Evolutionary conservation across 345 rosid genomes (phyloP).

Genomic region (Populus ilicifolia): DNA sequence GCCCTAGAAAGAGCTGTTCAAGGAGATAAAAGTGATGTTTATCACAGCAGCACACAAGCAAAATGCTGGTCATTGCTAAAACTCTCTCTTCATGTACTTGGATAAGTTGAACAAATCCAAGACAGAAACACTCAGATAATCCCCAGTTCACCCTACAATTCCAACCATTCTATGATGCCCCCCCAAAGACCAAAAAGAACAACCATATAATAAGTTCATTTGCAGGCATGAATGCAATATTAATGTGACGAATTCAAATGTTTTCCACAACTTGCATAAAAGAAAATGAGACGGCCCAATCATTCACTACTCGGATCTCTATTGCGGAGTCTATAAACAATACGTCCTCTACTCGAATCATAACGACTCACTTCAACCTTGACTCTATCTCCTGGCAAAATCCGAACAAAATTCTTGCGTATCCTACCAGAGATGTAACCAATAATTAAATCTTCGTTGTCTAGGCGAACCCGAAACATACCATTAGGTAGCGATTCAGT

Average conservation of each 20-base stretch:
- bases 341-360: slow-evolving; percentile 78
- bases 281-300: neutral
- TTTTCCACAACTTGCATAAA: neutral
- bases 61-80: no score
- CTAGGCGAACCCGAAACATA: slow-evolving; percentile 64
- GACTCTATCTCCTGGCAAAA: slow-evolving; percentile 87
- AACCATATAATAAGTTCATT: neutral
- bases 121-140: no score
- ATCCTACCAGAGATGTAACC: slow-evolving; percentile 95
- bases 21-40: no score
- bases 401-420: slow-evolving; percentile 72
- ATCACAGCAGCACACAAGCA: no score
- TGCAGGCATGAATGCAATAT: neutral
- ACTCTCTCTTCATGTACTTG: no score
- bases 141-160: no score
- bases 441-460: slow-evolving; percentile 54
- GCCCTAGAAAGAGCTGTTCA: no score
- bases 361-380: slow-evolving; percentile 80
- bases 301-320: slow-evolving; percentile 16
- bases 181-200: no score
- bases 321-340: slow-evolving; percentile 52
- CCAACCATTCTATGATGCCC: no score
- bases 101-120: no score
- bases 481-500: slow-evolving; percentile 60
- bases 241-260: neutral